Conservation (phyloP, 1,284 basidiomycete genomes). For the Rhodotorula sp. region DNA sequence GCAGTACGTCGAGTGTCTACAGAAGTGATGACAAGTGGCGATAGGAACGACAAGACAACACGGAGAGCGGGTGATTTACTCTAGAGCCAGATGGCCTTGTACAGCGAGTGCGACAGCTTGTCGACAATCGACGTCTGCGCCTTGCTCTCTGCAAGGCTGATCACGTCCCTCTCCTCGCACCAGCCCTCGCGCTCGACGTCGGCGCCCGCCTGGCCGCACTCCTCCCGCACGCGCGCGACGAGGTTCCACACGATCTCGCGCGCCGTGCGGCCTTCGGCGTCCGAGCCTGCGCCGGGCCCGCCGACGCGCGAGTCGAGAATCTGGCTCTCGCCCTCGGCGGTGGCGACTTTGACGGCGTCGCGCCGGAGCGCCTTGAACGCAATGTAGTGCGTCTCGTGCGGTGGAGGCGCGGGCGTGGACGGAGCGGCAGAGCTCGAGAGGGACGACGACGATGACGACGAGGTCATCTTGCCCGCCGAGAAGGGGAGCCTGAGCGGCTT, state of each 20-base stretch:
- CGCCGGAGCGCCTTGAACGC: slow-evolving; percentile 56
- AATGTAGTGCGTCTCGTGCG: slow-evolving; percentile 47
- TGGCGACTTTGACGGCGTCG: slow-evolving; percentile 38
- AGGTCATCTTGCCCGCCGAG: slow-evolving; percentile 1
- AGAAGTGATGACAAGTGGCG: neutral
- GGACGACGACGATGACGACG: neutral
- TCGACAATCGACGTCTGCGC: slow-evolving; percentile 34
- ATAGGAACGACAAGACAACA: neutral
- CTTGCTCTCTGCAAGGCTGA: slow-evolving; percentile 57
- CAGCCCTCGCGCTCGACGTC: slow-evolving; percentile 55
- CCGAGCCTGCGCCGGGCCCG: slow-evolving; percentile 54
- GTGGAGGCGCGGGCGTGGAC: neutral
- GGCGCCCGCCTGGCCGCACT: slow-evolving; percentile 65
- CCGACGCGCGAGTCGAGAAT: slow-evolving; percentile 70
- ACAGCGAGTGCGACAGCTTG: slow-evolving; percentile 14
- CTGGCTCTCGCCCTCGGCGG: slow-evolving; percentile 50
- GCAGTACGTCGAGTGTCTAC: neutral
- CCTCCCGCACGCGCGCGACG: slow-evolving; percentile 66
- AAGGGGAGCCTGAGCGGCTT: slow-evolving; percentile 7
- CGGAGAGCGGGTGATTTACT: accelerated
- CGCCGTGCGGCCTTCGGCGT: slow-evolving; percentile 65
- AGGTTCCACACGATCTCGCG: slow-evolving; percentile 73
- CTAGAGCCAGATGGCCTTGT: slow-evolving; percentile 24
- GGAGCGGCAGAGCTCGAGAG: neutral
- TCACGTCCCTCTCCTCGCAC: slow-evolving; percentile 69